phyloP scores from a whole-genome alignment of 345 rosid genomes.

The Turritis glabra region DNA sequence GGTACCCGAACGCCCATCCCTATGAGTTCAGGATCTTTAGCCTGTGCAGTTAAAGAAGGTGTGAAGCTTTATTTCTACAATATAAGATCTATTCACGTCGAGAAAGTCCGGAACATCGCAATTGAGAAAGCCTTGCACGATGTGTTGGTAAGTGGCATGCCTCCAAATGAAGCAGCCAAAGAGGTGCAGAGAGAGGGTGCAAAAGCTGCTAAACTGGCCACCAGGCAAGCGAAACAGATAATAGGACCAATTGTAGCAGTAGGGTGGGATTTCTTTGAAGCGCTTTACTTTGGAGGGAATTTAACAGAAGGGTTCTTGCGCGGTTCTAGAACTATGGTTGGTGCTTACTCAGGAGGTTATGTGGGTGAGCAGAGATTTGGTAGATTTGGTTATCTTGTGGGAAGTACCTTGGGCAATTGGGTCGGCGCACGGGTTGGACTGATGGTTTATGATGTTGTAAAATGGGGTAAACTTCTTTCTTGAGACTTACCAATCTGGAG shows the following conservation, averaged over 20 bases:
- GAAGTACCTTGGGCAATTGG: constrained; percentile 96
- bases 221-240: constrained; percentile 71
- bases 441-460: constrained; percentile 82
- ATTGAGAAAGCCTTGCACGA: constrained; percentile 70
- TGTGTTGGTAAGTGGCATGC: constrained; percentile 59
- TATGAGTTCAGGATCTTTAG: constrained; percentile 79
- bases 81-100: constrained; percentile 78
- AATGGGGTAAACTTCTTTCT: constrained; percentile 65
- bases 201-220: constrained; percentile 87
- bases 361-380: constrained; percentile 81
- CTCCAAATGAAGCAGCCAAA: constrained; percentile 68
- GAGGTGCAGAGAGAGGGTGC: constrained; percentile 74
- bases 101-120: constrained; percentile 60
- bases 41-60: constrained; percentile 86
- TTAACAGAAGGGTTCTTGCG: constrained; percentile 81
- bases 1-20: no score
- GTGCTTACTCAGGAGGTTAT: constrained; percentile 84
- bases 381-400: constrained; percentile 82
- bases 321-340: constrained; percentile 83
- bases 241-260: constrained; percentile 90
- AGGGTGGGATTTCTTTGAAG: constrained; percentile 98
- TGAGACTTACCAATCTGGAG: constrained; percentile 48
- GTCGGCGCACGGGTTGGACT: constrained; percentile 91
- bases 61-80: constrained; percentile 86
- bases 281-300: constrained; percentile 86